Conservation (phyloP, 2,329 filamentous ascomycete species). For the Aureobasidium musti region DNA sequence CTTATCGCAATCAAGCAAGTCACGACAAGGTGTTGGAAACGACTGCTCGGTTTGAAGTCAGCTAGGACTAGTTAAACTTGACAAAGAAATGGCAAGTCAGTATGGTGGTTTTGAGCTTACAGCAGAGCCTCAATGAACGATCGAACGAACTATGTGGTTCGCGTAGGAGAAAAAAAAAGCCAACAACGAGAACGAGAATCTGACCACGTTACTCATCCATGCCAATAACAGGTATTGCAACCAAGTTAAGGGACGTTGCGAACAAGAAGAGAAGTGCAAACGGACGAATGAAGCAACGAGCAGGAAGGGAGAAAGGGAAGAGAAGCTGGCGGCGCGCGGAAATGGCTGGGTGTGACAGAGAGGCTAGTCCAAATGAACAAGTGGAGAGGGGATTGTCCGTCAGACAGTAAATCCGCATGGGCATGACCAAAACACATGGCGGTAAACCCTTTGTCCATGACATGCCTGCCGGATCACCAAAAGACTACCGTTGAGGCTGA, state of each 20-base stretch:
- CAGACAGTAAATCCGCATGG: slow-evolving; percentile 7
- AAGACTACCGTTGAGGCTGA: neutral
- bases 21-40: slow-evolving; percentile 1
- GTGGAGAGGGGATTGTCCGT: slow-evolving; percentile 14
- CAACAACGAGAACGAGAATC: neutral
- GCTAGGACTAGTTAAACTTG: neutral
- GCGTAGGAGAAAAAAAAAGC: neutral
- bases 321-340: neutral
- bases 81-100: neutral
- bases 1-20: neutral
- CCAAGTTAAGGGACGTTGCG: neutral
- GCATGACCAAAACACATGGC: slow-evolving; percentile 10
- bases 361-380: slow-evolving; percentile 17
- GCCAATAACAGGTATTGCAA: neutral
- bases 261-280: neutral
- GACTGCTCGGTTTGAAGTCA: neutral
- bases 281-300: neutral
- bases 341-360: slow-evolving; percentile 15
- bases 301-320: neutral
- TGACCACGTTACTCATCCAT: slow-evolving; percentile 18
- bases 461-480: neutral
- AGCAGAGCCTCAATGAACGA: neutral
- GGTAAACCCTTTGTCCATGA: neutral
- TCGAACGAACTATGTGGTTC: neutral
- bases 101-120: neutral